Conservation (phyloP, 352 stramenopile species). For the Globisporangium alternatum region DNA sequence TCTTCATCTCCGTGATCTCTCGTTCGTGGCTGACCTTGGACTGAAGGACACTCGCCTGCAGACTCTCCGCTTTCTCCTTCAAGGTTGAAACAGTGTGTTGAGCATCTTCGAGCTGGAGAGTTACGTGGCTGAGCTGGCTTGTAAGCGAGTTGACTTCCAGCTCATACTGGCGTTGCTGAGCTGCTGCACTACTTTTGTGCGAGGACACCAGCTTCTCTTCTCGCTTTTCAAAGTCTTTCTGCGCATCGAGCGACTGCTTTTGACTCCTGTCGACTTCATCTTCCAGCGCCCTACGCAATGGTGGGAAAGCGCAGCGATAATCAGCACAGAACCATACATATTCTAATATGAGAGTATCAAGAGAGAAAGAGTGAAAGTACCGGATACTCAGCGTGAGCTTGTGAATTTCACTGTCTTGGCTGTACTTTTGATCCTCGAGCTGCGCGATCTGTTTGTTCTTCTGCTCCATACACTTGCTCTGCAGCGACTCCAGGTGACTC, state of each 20-base stretch:
- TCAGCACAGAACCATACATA: too few species aligned
- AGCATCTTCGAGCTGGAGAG: constrained; percentile 34
- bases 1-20: constrained; percentile 42
- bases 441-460: constrained; percentile 54
- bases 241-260: constrained; percentile 49
- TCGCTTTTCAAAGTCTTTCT: constrained; percentile 42
- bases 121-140: constrained; percentile 41
- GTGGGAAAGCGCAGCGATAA: too few species aligned
- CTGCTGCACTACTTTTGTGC: constrained; percentile 34
- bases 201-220: constrained; percentile 31
- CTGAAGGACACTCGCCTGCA: constrained; percentile 49
- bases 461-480: constrained; percentile 41
- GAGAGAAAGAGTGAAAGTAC: constrained; percentile 18
- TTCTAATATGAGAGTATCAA: too few species aligned
- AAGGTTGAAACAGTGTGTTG: constrained; percentile 25
- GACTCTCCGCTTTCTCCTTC: constrained; percentile 41
- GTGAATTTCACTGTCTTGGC: constrained; percentile 52
- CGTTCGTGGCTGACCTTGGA: constrained; percentile 58
- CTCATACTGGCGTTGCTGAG: constrained; percentile 39
- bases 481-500: constrained; percentile 38
- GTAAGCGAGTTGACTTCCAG: constrained; percentile 33
- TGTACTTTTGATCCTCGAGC: constrained; percentile 64
- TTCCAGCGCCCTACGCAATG: constrained; percentile 18
- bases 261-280: constrained; percentile 53
- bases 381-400: constrained; percentile 34